A percentile compares a stretch with the other conserved stretches of the same genome.
These are phyloP conservation scores for Syncephalastrum contaminatum DNA, from an alignment of 371 early-diverging fungal species.

Conservation along the genomic window DNA sequence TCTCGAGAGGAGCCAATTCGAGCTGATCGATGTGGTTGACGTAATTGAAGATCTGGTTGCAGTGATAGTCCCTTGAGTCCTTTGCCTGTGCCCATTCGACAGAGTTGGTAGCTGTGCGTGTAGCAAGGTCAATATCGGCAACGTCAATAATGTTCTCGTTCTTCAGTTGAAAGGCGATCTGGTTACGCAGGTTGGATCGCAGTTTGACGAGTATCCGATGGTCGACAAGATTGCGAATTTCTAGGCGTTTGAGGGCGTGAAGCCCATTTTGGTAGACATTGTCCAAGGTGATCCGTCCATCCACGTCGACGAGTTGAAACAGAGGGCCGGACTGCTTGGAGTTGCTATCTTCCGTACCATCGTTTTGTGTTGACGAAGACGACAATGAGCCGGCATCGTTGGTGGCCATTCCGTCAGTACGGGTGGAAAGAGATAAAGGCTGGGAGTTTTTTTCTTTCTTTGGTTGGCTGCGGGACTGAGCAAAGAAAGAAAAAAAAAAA, in stretches of 20 bases:
- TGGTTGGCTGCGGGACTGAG: not conserved
- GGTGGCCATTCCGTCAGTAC: slow-evolving; percentile 6
- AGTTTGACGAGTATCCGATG: slow-evolving; percentile 68
- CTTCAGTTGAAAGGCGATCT: slow-evolving; percentile 84
- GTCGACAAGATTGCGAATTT: slow-evolving; percentile 68
- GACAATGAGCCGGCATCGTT: slow-evolving; percentile 10
- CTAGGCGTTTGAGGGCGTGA: slow-evolving; percentile 74
- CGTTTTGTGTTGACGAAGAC: slow-evolving; percentile 5
- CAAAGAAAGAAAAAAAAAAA: slow-evolving; percentile 4
- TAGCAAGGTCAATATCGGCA: slow-evolving; percentile 14
- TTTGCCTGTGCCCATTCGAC: slow-evolving; percentile 48
- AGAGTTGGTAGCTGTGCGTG: slow-evolving; percentile 56
- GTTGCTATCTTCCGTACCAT: slow-evolving; percentile 6
- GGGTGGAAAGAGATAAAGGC: not conserved
- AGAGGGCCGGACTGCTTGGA: slow-evolving; percentile 24
- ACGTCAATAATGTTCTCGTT: slow-evolving; percentile 75
- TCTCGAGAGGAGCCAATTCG: slow-evolving; percentile 60
- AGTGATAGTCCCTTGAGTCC: slow-evolving; percentile 59
- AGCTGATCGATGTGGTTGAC: slow-evolving; percentile 84
- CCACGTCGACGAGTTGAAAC: slow-evolving; percentile 59
- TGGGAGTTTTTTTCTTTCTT: not conserved
- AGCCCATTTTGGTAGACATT: slow-evolving; percentile 83
- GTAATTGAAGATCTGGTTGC: slow-evolving; percentile 87
- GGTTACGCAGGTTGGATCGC: slow-evolving; percentile 77
- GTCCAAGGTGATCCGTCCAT: slow-evolving; percentile 62